Evolutionary conservation across 345 rosid genomes (phyloP), one percentile per base, ranked within the genome.

Genomic region (Geranium rotundifolium): DNA sequence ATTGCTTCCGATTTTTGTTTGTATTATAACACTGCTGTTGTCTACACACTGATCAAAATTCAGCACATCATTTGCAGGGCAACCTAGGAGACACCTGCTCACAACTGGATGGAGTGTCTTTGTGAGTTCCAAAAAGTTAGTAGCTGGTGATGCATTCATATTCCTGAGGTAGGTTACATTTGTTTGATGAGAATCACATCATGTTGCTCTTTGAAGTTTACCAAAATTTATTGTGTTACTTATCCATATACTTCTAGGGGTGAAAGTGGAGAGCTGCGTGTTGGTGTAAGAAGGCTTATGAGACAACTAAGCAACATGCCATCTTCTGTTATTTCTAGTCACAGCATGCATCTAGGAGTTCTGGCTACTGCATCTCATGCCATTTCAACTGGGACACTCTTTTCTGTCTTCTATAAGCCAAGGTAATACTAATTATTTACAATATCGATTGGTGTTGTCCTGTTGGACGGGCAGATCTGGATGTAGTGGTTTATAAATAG

Each of bases 21-120:
- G 15, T 46, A 3, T 46, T 46, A 46, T 46, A 10, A 46, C 16
- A 16, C 3, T 46, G 14, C 52, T 9, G 12, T 46, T 46, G 16
- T 46, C 14, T 46, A 9, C 15, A 14, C 0, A 46, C 15, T 46
- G 52, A 46, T 46, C 52, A 46, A 9, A 46, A 46, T 3, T 46
- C 15, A 63, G 54, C 68, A 61, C 55, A 62, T 65, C 10, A 67
- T 68, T 34, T 79, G 69, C 83, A 90, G 99, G 99, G 66, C 97
- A 93, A 81, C 99, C 99, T 57, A 90, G 96, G 79, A 97, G 99
- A 23, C 99, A 93, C 73, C 79, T 93, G 55, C 95, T 93, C 67
- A 95, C 99, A 56, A 95, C 99, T 75, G 99, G 99, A 62, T 95
- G 99, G 99, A 95, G 99, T 80, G 96, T 90, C 58, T 95, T 90